Percentiles rank a stretch among this genome's conserved stretches.
Conservation (phyloP, 73 alveolate species). For the Paramecium pentaurelia region DNA sequence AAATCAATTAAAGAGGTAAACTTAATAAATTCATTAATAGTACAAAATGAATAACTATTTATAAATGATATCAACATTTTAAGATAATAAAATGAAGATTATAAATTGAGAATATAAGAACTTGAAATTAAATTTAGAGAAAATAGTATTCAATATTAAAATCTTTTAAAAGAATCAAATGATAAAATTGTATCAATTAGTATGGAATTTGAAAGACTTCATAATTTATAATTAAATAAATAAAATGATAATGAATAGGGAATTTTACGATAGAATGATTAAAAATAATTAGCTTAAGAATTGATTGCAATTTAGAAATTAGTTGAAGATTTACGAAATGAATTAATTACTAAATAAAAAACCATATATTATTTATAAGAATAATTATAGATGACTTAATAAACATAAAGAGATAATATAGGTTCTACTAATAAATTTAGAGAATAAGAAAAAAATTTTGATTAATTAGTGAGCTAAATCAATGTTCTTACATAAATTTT, state of each 20-base stretch:
- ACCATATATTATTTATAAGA: background rate
- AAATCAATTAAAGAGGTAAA: slow-evolving; percentile 26
- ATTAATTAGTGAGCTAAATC: background rate
- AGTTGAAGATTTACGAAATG: slow-evolving; percentile 17
- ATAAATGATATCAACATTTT: background rate
- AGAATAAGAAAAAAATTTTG: background rate
- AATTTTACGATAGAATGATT: background rate
- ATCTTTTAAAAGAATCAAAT: background rate
- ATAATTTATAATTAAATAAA: background rate
- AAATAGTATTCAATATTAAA: background rate
- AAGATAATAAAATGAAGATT: slow-evolving; percentile 4
- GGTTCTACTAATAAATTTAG: background rate
- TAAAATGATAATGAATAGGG: background rate
- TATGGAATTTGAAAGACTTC: background rate
- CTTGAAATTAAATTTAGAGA: slow-evolving; percentile 19
- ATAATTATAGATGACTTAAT: background rate
- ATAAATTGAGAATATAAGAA: background rate
- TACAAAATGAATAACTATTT: slow-evolving; percentile 6
- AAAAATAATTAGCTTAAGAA: background rate
- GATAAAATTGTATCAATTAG: background rate
- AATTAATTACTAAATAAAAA: background rate
- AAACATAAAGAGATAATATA: background rate
- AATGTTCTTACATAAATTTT: background rate
- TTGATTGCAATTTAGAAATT: background rate
- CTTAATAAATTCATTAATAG: background rate